Conservation (phyloP, 1,284 basidiomycete genomes). For the Cutaneotrichosporon curvatum region DNA sequence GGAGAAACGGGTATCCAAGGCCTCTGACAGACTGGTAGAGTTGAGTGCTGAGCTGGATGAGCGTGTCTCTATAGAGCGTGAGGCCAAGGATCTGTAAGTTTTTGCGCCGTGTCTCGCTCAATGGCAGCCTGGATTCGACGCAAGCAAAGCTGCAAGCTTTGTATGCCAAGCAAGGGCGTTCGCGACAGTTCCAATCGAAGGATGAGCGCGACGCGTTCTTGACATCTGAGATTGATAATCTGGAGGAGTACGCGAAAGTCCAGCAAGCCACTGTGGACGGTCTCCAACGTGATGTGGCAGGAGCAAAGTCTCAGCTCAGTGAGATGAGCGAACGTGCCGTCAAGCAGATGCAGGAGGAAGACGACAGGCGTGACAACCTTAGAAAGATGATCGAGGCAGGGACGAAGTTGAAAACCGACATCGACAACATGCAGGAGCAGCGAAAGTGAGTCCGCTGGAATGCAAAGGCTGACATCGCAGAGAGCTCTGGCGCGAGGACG, state of each 20-base stretch:
- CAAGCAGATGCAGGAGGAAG: conserved; percentile 58
- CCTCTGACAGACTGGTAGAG: conserved; percentile 57
- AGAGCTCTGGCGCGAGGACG: conserved; percentile 91
- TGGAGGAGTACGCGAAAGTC: conserved; percentile 57
- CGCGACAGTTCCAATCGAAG: conserved; percentile 74
- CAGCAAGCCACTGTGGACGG: conserved; percentile 57
- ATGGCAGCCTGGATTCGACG: conserved; percentile 58
- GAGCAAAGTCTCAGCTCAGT: conserved; percentile 62
- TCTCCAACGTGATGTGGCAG: conserved; percentile 64
- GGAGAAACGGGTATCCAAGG: conserved; percentile 56
- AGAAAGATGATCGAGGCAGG: conserved; percentile 67
- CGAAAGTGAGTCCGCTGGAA: conserved; percentile 55
- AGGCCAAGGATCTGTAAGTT: conserved; percentile 55
- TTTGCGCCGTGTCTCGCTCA: neutral
- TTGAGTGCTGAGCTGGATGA: conserved; percentile 63
- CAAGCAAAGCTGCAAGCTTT: conserved; percentile 63
- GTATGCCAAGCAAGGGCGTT: conserved; percentile 80
- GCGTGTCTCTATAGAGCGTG: conserved; percentile 55
- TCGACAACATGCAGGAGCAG: conserved; percentile 65
- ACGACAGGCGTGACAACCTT: conserved; percentile 60
- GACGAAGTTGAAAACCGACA: conserved; percentile 60
- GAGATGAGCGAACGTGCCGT: conserved; percentile 61
- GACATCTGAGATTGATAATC: conserved; percentile 61
- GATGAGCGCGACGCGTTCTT: conserved; percentile 75
- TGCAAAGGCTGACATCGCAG: conserved; percentile 26